A percentile compares a stretch with the other conserved stretches of the same genome.
Evolutionary conservation across 2,329 filamentous ascomycete genomes (phyloP).

Genomic region (Ophiostoma fasciatum): DNA sequence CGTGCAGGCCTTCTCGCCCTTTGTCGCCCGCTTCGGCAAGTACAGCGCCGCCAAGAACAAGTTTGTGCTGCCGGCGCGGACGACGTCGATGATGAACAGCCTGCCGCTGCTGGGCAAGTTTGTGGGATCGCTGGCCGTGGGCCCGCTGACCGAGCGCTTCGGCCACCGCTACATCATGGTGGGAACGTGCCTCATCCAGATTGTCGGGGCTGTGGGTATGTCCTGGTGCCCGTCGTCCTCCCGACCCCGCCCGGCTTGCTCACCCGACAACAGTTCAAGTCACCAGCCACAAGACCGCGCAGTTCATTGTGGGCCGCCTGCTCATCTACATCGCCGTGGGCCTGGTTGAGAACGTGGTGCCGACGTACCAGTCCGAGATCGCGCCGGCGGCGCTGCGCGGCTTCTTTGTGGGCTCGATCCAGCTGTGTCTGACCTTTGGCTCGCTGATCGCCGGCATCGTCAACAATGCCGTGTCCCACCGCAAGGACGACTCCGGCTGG

Average conservation of each 20-base stretch:
- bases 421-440: constrained; percentile 4
- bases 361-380: constrained; percentile 57
- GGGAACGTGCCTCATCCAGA: constrained; percentile 1
- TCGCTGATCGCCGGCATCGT: constrained; percentile 3
- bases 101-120: constrained; percentile 3
- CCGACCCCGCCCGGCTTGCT: no score
- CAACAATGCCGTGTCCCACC: neutral
- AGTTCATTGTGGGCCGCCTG: constrained; percentile 1
- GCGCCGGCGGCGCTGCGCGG: constrained; percentile 43
- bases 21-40: neutral
- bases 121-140: neutral
- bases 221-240: neutral
- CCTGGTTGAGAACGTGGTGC: constrained; percentile 31
- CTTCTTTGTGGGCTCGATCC: constrained; percentile 3
- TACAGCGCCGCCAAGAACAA: neutral
- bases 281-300: neutral
- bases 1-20: constrained; percentile 2
- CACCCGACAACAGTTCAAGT: no score
- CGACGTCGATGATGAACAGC: constrained; percentile 1
- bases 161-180: constrained; percentile 1
- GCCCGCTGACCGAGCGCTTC: neutral
- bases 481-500: constrained; percentile 1
- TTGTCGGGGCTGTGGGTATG: neutral
- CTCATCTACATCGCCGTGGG: constrained; percentile 2
- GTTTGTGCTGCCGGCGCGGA: neutral